Conservation (phyloP, 176 grass and related monocot genomes). For the Ensete glaucum region DNA sequence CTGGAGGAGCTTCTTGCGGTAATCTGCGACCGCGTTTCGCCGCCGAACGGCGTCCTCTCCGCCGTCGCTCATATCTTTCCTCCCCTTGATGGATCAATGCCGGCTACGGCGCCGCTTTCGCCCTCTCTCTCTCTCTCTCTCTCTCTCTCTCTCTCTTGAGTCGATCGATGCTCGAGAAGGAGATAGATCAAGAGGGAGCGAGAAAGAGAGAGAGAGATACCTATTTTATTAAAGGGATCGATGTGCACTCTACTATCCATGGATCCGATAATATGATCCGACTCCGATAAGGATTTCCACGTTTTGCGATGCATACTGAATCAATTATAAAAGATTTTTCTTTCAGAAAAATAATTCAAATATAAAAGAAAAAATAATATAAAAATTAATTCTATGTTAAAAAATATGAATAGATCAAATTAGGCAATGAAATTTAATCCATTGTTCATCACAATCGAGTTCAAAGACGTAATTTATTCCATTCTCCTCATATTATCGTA, state of each 20-base stretch:
- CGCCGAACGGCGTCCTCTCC: conserved; percentile 26
- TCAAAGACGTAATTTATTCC: too few relatives aligned
- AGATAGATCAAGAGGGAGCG: too few relatives aligned
- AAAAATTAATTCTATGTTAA: too few relatives aligned
- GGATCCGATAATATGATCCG: background rate
- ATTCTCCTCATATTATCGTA: too few relatives aligned
- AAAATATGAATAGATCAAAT: too few relatives aligned
- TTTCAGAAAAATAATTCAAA: too few relatives aligned
- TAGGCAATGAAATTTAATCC: too few relatives aligned
- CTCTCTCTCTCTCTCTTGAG: background rate
- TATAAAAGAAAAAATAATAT: too few relatives aligned
- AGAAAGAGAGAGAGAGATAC: background rate
- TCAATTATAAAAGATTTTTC: too few relatives aligned
- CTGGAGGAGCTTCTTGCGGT: conserved; percentile 83
- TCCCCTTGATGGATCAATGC: background rate
- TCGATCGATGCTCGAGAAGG: background rate
- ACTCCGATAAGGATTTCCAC: background rate
- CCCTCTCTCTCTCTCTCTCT: background rate
- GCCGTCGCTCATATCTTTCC: conserved; percentile 31
- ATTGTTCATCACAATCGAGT: too few relatives aligned
- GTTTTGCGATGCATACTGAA: too few relatives aligned
- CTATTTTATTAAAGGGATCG: background rate
- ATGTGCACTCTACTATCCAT: background rate
- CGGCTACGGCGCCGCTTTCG: background rate
- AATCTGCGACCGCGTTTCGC: conserved; percentile 31